Evolutionary conservation across 305 asterid species (phyloP), one percentile per base, ranked within the genome.

Genomic region (Lippia alba): DNA sequence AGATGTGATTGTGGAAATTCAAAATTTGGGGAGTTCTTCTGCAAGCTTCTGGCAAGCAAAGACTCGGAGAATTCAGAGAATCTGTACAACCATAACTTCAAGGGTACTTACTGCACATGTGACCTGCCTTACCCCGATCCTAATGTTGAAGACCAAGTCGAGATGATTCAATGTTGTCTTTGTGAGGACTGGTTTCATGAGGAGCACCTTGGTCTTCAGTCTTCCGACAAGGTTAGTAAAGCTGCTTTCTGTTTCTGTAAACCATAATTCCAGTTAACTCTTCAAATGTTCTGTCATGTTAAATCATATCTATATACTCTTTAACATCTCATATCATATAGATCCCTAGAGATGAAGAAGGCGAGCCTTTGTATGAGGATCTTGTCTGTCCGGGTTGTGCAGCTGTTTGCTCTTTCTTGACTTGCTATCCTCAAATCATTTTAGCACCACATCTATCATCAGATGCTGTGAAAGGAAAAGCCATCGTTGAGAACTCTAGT

Each of bases 181-280:
- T 95, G 98, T 56, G 99, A 95, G 86, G 98, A 95, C 76, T 95
- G 99, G 99, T 95, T 89, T 83, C 99, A 94, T 64, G 99, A 91
- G 85, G 95, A 87, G 76, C 99, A 94, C 86, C 85, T 94, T 30
- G 93, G 89, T 45, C 95, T 91, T 61, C 84, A 81, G 71, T 72
- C 87, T 67, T 16, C 84, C 61, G 84, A 87, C 55, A 85, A 84
- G 99, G 99, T 94, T 68, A 66, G 87, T 71, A 39, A 56, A 15
- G 53, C 46, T 54, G 41, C 64, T 70, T 44, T 41, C 32, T 61
- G 55, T 44, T 65, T 70, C 53, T n/a, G 18, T 32, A 5, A 24
- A 64, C n/a, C 12, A 8, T 12, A 17, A 18, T 16, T 17, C 14
- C 73, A 18, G 19, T 34, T 66, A 6, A 49, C 55, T 59, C 30